Evolutionary conservation across 2,329 filamentous ascomycete species (phyloP).

Genomic region (Neofusicoccum kwambonambiense): DNA sequence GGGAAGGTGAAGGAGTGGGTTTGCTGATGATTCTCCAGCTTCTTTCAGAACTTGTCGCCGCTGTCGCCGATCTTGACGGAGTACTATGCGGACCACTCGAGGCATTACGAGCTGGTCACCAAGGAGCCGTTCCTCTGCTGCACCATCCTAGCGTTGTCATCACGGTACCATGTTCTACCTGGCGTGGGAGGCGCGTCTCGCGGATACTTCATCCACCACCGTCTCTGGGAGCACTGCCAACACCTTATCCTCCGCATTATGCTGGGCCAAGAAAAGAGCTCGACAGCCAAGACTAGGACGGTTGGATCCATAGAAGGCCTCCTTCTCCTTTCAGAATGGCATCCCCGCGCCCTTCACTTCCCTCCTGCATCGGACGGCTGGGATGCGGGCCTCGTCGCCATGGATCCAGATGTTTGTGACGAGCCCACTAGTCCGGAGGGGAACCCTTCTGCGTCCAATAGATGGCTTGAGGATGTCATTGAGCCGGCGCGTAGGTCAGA

Average conservation of each 20-base stretch:
- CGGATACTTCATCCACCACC: constrained; percentile 54
- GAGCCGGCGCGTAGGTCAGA: constrained; percentile 55
- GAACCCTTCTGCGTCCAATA: constrained; percentile 35
- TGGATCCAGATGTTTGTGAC: constrained; percentile 39
- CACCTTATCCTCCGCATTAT: constrained; percentile 54
- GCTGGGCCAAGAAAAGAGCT: constrained; percentile 54
- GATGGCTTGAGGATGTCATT: constrained; percentile 56
- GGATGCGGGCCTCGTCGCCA: constrained; percentile 54
- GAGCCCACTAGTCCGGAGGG: constrained; percentile 34
- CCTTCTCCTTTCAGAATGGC: constrained; percentile 57
- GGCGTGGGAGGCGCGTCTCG: constrained; percentile 45
- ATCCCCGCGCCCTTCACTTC: constrained; percentile 55
- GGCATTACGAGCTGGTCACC: constrained; percentile 50
- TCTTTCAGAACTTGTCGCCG: constrained; percentile 52
- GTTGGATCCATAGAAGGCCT: constrained; percentile 56
- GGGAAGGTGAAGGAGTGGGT: constrained; percentile 20
- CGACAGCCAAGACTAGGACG: constrained; percentile 50
- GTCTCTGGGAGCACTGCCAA: constrained; percentile 56
- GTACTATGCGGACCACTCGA: constrained; percentile 50
- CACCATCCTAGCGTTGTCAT: constrained; percentile 56
- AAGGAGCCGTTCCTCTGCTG: constrained; percentile 54
- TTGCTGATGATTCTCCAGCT: constrained; percentile 17
- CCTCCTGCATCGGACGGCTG: constrained; percentile 55
- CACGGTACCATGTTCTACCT: constrained; percentile 46
- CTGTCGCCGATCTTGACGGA: constrained; percentile 52